Evolutionary conservation across 1,284 basidiomycete genomes (phyloP).

Genomic region (Neolentinus lepideus): DNA sequence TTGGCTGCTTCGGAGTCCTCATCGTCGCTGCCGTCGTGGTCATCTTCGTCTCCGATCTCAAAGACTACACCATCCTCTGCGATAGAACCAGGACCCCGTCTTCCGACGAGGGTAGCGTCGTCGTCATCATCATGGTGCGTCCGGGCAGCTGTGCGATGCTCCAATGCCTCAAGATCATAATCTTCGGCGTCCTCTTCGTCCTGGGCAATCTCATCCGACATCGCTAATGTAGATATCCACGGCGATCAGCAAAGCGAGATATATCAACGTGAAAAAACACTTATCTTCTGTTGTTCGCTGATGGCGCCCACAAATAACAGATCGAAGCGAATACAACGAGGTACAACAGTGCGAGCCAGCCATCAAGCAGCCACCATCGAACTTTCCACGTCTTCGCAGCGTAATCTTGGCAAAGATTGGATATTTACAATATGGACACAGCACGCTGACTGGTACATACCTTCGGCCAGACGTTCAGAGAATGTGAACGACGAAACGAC

Average conservation of each 20-base stretch:
- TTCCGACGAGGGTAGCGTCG: conserved; percentile 59
- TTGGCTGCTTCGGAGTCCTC: conserved; percentile 37
- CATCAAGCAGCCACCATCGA: conserved; percentile 95
- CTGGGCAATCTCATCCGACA: conserved; percentile 82
- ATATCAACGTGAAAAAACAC: conserved; percentile 20
- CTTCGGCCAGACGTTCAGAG: conserved; percentile 85
- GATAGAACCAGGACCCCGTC: conserved; percentile 36
- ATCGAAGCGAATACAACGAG: conserved; percentile 77
- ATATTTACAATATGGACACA: not conserved
- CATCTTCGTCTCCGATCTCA: conserved; percentile 87
- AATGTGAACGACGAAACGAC: conserved; percentile 89
- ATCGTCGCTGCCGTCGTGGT: conserved; percentile 45
- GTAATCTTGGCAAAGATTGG: conserved; percentile 55
- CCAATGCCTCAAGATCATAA: conserved; percentile 79
- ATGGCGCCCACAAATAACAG: conserved; percentile 91
- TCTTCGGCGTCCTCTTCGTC: conserved; percentile 92
- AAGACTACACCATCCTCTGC: conserved; percentile 81
- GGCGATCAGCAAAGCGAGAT: conserved; percentile 18
- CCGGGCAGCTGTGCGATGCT: conserved; percentile 36
- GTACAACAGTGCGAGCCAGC: conserved; percentile 88
- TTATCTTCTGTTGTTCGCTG: conserved; percentile 87
- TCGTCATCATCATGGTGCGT: conserved; percentile 60
- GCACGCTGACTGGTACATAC: conserved; percentile 28
- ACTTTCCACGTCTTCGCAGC: conserved; percentile 90
- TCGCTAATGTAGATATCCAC: conserved; percentile 56